Percentiles rank a stretch among this genome's conserved stretches.
Conservation (phyloP, 768 basidiomycete species). For the Ramaria sp. region DNA sequence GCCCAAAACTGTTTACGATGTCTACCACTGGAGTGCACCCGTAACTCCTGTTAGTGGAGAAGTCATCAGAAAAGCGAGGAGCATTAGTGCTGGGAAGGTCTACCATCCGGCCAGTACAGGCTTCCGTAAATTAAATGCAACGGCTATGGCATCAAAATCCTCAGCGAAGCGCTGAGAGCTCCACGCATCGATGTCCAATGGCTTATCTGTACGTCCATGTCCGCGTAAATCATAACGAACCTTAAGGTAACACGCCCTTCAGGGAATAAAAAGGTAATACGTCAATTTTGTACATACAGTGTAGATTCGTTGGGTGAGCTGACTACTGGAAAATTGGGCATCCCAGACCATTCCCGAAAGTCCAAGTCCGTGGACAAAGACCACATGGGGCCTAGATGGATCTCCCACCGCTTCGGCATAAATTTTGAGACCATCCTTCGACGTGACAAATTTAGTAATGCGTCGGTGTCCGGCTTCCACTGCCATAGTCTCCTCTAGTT, state of each 20-base stretch:
- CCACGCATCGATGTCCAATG: conserved; percentile 18
- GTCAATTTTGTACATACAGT: background rate
- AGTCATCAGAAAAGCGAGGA: conserved; percentile 16
- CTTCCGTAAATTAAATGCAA: conserved; percentile 19
- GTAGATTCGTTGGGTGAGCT: background rate
- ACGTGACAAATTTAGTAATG: conserved; percentile 4
- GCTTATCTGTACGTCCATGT: conserved; percentile 24
- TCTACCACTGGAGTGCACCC: conserved; percentile 20
- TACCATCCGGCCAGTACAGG: conserved; percentile 28
- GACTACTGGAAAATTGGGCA: background rate
- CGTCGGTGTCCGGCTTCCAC: no score
- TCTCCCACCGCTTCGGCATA: conserved; percentile 32
- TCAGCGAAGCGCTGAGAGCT: conserved; percentile 20
- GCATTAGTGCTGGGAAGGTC: conserved; percentile 11
- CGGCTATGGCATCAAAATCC: conserved; percentile 23
- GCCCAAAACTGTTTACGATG: conserved; percentile 16
- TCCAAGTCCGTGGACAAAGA: conserved; percentile 33
- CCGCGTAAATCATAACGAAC: conserved; percentile 27
- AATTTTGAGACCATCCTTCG: conserved; percentile 30
- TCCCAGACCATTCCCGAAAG: conserved; percentile 28
- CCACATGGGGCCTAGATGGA: conserved; percentile 25
- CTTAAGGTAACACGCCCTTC: conserved; percentile 10
- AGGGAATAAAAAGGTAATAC: background rate
- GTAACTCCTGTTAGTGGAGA: conserved; percentile 20
- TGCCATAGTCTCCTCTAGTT: no score